phyloP scores from a whole-genome alignment of 495 filamentous ascomycete genomes.

The Neohortaea acidophila region DNA sequence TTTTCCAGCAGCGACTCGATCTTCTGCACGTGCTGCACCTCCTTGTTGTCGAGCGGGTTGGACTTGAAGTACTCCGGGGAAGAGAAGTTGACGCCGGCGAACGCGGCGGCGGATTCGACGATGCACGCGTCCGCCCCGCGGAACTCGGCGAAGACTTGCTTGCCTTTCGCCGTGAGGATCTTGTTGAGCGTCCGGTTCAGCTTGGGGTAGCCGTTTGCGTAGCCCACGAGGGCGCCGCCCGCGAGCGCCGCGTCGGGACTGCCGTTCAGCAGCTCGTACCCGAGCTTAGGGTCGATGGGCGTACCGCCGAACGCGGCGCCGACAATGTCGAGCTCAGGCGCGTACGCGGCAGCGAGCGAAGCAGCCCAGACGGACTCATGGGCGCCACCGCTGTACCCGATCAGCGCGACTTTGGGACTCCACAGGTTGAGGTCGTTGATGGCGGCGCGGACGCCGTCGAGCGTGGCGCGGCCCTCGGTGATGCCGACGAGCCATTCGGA shows the following conservation, averaged over 20 bases:
- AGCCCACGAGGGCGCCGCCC: background rate
- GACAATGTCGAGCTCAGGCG: background rate
- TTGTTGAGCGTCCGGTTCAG: background rate
- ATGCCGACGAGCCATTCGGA: background rate
- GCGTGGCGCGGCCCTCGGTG: background rate
- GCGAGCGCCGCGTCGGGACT: background rate
- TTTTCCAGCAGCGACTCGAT: background rate
- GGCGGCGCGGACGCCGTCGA: background rate
- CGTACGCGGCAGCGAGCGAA: background rate
- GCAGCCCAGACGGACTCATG: background rate
- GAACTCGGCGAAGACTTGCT: background rate
- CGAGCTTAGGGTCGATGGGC: background rate
- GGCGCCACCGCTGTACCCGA: background rate
- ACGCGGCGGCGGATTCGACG: background rate
- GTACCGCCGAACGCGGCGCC: background rate
- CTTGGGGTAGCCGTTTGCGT: background rate
- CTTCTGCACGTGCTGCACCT: background rate
- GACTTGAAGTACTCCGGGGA: background rate
- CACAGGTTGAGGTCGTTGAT: background rate
- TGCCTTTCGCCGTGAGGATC: background rate
- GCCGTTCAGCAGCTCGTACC: background rate
- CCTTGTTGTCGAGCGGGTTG: background rate
- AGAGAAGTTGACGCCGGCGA: background rate
- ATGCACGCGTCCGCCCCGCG: background rate
- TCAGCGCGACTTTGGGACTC: background rate